Percentiles rank a stretch among this genome's conserved stretches.
These are phyloP conservation scores for Arachis hypogaea DNA, from an alignment of 306 rosid species.

Conservation along the genomic window DNA sequence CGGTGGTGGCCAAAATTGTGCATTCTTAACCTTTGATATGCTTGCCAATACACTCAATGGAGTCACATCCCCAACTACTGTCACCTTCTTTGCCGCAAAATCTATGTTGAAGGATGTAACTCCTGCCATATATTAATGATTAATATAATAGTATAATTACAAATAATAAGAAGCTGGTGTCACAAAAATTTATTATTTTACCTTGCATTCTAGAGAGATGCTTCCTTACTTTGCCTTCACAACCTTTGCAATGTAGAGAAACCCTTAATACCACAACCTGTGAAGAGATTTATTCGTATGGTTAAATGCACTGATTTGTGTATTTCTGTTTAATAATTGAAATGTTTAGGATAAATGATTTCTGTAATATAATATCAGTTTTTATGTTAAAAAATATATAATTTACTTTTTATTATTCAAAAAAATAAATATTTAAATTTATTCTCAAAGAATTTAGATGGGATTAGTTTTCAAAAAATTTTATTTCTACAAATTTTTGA, in stretches of 20 bases:
- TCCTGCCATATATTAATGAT: constrained; percentile 51
- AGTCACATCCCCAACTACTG: constrained; percentile 82
- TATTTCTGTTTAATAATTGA: too few species aligned
- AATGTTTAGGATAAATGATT: too few species aligned
- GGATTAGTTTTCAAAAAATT: too few species aligned
- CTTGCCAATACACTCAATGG: constrained; percentile 81
- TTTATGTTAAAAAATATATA: too few species aligned
- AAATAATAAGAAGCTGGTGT: neutral
- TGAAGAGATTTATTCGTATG: constrained; percentile 21
- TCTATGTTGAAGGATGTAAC: constrained; percentile 86
- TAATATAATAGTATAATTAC: neutral
- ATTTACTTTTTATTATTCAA: too few species aligned
- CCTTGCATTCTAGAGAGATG: constrained; percentile 97
- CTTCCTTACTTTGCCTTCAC: constrained; percentile 92
- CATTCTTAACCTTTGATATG: constrained; percentile 86
- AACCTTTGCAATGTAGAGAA: constrained; percentile 92
- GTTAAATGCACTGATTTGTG: too few species aligned
- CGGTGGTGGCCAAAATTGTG: constrained; percentile 69
- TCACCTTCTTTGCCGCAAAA: constrained; percentile 85
- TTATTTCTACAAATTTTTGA: too few species aligned
- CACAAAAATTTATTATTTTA: constrained; percentile 27
- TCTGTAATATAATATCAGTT: too few species aligned
- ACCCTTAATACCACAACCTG: constrained; percentile 92
- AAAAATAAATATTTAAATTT: too few species aligned
- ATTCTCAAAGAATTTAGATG: too few species aligned